These are phyloP conservation scores for Arxiozyma heterogenica DNA, from an alignment of 1,139 yeast genomes.

Conservation along the genomic window DNA sequence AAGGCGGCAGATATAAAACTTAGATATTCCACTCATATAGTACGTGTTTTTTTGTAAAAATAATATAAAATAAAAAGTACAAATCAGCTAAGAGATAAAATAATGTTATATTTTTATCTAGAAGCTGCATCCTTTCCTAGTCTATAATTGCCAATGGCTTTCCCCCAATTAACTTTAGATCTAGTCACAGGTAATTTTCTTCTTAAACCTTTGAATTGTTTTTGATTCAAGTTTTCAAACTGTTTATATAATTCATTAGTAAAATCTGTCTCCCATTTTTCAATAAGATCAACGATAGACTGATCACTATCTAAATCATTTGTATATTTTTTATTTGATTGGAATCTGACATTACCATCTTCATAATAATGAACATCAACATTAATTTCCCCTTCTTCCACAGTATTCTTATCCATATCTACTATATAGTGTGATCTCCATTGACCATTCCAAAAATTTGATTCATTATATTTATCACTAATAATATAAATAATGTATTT, in stretches of 20 bases:
- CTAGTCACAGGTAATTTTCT: conserved; percentile 89
- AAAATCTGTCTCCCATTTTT: conserved; percentile 52
- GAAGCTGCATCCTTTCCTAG: conserved; percentile 73
- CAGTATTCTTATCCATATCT: conserved; percentile 28
- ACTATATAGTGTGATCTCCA: conserved; percentile 67
- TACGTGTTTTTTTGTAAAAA: no score
- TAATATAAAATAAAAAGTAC: no score
- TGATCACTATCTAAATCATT: conserved; percentile 18
- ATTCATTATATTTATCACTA: conserved; percentile 65
- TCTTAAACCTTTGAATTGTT: conserved; percentile 72
- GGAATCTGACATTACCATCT: conserved; percentile 87
- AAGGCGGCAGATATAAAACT: no score
- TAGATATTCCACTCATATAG: no score
- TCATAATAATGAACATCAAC: conserved; percentile 88
- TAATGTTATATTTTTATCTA: conserved; percentile 24
- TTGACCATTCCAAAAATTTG: conserved; percentile 81
- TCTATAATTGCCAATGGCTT: conserved; percentile 80
- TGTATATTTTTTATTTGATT: conserved; percentile 40
- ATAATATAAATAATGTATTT: conserved; percentile 43
- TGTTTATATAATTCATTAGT: conserved; percentile 45
- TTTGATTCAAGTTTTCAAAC: conserved; percentile 67
- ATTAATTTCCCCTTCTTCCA: conserved; percentile 44
- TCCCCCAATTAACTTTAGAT: conserved; percentile 91
- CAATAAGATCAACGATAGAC: conserved; percentile 50
- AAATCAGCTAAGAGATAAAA: not conserved